phyloP scores from a whole-genome alignment of 164 flowering plant species.

The Nymphaea thermarum region DNA sequence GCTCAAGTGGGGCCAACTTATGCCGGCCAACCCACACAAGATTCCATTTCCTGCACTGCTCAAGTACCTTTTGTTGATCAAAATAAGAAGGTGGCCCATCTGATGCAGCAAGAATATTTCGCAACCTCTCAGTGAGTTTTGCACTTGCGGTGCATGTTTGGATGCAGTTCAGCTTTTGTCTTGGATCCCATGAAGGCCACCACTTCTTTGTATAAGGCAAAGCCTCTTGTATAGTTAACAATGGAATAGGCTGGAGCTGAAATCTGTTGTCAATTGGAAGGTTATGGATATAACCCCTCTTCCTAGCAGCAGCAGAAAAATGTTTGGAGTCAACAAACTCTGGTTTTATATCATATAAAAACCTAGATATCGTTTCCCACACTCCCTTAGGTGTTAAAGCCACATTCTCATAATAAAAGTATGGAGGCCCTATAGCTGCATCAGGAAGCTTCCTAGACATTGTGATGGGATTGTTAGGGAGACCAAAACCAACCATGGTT shows the following conservation, averaged over 20 bases:
- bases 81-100: slow-evolving; percentile 44
- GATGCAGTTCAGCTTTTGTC: slow-evolving; percentile 69
- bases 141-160: slow-evolving; percentile 68
- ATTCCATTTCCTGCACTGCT: slow-evolving; percentile 82
- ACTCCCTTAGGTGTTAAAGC: slow-evolving; percentile 88
- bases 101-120: slow-evolving; percentile 40
- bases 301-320: slow-evolving; percentile 80
- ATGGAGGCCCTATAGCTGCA: slow-evolving; percentile 71
- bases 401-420: slow-evolving; percentile 85
- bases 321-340: slow-evolving; percentile 86
- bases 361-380: slow-evolving; percentile 69
- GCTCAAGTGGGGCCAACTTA: slow-evolving; percentile 75
- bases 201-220: slow-evolving; percentile 61
- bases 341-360: slow-evolving; percentile 64
- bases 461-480: slow-evolving; percentile 10
- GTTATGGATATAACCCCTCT: slow-evolving; percentile 86
- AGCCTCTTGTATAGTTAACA: slow-evolving; percentile 63
- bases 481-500: slow-evolving; percentile 24
- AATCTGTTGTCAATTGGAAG: slow-evolving; percentile 62
- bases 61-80: slow-evolving; percentile 48
- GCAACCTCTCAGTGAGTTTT: slow-evolving; percentile 53
- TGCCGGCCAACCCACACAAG: slow-evolving; percentile 90
- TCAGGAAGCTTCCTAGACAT: slow-evolving; percentile 43
- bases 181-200: slow-evolving; percentile 92
- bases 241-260: slow-evolving; percentile 58